These are phyloP conservation scores for Cadophora sp. DNA, from an alignment of 2,329 filamentous ascomycete species.

Conservation along the genomic window DNA sequence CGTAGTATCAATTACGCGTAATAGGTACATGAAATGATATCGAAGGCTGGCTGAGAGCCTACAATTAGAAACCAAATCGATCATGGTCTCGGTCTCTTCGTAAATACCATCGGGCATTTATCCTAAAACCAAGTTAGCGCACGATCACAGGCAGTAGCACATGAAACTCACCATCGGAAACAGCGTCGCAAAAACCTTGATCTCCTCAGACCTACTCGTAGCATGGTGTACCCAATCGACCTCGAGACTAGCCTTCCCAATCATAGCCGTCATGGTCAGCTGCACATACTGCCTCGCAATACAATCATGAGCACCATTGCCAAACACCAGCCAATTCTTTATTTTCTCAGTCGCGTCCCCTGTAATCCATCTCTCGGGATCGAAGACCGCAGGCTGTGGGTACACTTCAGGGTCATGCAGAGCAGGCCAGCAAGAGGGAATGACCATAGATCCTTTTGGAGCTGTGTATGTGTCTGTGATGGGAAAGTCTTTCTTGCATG, in stretches of 20 bases:
- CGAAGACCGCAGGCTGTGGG: constrained; percentile 53
- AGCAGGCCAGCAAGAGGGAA: constrained; percentile 59
- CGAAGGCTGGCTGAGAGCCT: background rate
- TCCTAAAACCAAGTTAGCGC: constrained; percentile 58
- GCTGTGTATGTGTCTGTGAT: constrained; percentile 56
- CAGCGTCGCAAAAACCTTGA: constrained; percentile 91
- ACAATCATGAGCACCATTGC: constrained; percentile 57
- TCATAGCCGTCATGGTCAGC: constrained; percentile 57
- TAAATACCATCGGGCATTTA: constrained; percentile 79
- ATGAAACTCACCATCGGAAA: constrained; percentile 81
- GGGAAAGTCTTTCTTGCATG: constrained; percentile 54
- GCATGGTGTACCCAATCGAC: constrained; percentile 58
- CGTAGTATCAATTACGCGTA: no score
- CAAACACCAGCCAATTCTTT: constrained; percentile 62
- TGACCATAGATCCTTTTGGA: constrained; percentile 55
- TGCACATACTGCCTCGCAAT: constrained; percentile 57
- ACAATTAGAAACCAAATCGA: background rate
- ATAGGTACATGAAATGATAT: background rate
- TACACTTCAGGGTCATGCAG: constrained; percentile 57
- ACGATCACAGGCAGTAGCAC: constrained; percentile 22
- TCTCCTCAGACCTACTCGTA: constrained; percentile 56
- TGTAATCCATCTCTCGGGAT: constrained; percentile 59
- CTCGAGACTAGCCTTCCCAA: constrained; percentile 58
- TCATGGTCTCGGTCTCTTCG: constrained; percentile 17
- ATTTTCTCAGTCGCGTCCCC: constrained; percentile 57